Conservation (phyloP, 2,329 filamentous ascomycete genomes). For the Aureobasidium melanogenum region DNA sequence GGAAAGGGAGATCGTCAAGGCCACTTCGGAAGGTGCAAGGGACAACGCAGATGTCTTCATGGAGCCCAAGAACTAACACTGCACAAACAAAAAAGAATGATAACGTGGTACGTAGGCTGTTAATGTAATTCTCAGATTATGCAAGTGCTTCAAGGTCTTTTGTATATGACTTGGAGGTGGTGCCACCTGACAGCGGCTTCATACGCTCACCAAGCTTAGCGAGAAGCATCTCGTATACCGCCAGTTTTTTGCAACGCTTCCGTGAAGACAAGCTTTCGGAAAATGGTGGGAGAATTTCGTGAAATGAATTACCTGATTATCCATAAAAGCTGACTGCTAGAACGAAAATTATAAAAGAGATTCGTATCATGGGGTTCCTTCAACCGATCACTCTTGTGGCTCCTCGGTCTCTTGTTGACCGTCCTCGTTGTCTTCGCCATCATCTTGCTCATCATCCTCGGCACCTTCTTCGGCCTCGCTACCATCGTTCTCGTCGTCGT, state of each 20-base stretch:
- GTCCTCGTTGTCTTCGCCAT: conserved; percentile 5
- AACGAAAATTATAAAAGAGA: conserved; percentile 1
- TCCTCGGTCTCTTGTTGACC: conserved; percentile 1
- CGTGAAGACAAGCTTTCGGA: too few species aligned
- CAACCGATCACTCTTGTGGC: background rate
- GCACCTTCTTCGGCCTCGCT: conserved; percentile 14
- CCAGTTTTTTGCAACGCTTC: too few species aligned
- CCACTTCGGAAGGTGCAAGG: conserved; percentile 3
- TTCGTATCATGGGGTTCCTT: background rate
- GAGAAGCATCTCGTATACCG: too few species aligned
- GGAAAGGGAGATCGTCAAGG: conserved; percentile 55
- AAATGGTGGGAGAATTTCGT: too few species aligned
- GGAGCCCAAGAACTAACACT: background rate
- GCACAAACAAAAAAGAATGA: background rate
- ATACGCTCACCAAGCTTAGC: too few species aligned
- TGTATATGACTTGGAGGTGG: background rate
- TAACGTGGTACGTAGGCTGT: background rate
- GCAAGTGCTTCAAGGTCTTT: background rate
- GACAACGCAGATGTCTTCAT: conserved; percentile 14
- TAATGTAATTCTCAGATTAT: background rate
- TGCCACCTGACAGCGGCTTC: background rate
- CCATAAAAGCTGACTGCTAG: background rate
- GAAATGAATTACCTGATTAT: conserved; percentile 7
- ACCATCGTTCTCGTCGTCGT: conserved; percentile 15
- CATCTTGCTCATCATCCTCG: conserved; percentile 12